Percentiles rank a stretch among this genome's conserved stretches.
These are phyloP conservation scores for Acanthamoeba royreba DNA, from an alignment of 208 protist species.

Conservation along the genomic window DNA sequence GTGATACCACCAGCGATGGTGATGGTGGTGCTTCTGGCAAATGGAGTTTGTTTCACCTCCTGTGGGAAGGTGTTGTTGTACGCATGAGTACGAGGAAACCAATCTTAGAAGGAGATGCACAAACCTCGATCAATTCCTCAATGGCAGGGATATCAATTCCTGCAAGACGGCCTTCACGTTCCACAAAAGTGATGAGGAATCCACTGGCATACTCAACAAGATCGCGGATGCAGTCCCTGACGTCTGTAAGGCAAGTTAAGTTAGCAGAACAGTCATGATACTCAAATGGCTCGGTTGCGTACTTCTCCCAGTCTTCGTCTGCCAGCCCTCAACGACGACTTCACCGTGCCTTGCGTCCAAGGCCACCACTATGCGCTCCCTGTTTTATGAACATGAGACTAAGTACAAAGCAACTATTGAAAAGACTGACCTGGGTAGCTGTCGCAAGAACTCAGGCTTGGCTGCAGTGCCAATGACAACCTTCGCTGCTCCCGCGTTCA, in stretches of 20 bases:
- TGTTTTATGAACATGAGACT: neutral
- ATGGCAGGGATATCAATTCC: slow-evolving; percentile 44
- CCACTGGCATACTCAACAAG: slow-evolving; percentile 29
- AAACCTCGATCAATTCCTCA: neutral
- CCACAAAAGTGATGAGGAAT: slow-evolving; percentile 54
- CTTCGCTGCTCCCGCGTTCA: slow-evolving; percentile 40
- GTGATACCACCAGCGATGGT: slow-evolving; percentile 58
- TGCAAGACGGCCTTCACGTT: slow-evolving; percentile 46
- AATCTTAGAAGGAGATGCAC: neutral
- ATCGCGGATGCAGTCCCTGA: slow-evolving; percentile 40
- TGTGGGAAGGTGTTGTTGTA: neutral
- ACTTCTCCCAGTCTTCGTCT: slow-evolving; percentile 54
- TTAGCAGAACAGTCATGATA: neutral
- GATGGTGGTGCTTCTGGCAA: neutral
- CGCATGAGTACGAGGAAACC: neutral
- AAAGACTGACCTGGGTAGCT: slow-evolving; percentile 26
- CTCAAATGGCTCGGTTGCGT: neutral
- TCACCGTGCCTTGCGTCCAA: slow-evolving; percentile 51
- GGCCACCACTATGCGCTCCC: slow-evolving; percentile 48
- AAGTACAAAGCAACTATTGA: neutral
- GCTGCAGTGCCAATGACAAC: slow-evolving; percentile 57
- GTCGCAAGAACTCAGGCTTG: slow-evolving; percentile 42
- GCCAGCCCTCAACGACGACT: slow-evolving; percentile 57
- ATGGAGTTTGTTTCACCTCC: neutral
- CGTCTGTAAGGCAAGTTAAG: neutral